Evolutionary conservation across 2,329 filamentous ascomycete species (phyloP).

Genomic region (Didymella segeticola): DNA sequence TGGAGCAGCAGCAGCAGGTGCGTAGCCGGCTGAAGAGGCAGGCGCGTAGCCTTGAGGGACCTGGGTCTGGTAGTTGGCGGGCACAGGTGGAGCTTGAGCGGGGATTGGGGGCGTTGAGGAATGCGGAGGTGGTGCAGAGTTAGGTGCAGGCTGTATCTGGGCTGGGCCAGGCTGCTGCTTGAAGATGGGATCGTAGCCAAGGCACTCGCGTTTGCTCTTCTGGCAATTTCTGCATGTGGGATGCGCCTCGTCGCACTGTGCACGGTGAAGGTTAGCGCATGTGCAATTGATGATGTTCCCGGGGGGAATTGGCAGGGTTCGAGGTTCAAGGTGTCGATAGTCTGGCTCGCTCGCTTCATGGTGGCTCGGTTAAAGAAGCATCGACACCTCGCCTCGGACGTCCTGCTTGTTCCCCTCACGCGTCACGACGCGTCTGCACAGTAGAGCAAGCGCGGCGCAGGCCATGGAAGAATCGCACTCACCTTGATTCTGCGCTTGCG

Average conservation of each 20-base stretch:
- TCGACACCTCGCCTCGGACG: conserved; percentile 31
- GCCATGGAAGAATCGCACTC: conserved; percentile 38
- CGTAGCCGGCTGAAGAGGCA: conserved; percentile 52
- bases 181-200: conserved; percentile 88
- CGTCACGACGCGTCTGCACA: conserved; percentile 37
- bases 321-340: conserved; percentile 40
- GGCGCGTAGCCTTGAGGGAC: conserved; percentile 54
- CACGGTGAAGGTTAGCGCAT: conserved; percentile 34
- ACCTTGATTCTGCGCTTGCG: conserved; percentile 75
- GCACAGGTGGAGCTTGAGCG: conserved; percentile 41
- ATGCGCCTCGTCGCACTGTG: conserved; percentile 93
- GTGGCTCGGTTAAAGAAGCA: conserved; percentile 47
- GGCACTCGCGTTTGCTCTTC: conserved; percentile 85
- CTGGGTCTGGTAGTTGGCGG: conserved; percentile 46
- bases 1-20: conserved; percentile 41
- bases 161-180: conserved; percentile 74
- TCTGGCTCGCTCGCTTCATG: conserved; percentile 48
- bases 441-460: too few species aligned
- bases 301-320: too few species aligned
- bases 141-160: conserved; percentile 74
- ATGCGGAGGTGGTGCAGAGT: conserved; percentile 49
- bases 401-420: too few species aligned
- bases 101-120: conserved; percentile 36
- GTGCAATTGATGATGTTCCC: conserved; percentile 27
- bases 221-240: conserved; percentile 90